A percentile compares a stretch with the other conserved stretches of the same genome.
Evolutionary conservation across 805 yeast genomes (phyloP).

Genomic region (Candida ipomoeae): DNA sequence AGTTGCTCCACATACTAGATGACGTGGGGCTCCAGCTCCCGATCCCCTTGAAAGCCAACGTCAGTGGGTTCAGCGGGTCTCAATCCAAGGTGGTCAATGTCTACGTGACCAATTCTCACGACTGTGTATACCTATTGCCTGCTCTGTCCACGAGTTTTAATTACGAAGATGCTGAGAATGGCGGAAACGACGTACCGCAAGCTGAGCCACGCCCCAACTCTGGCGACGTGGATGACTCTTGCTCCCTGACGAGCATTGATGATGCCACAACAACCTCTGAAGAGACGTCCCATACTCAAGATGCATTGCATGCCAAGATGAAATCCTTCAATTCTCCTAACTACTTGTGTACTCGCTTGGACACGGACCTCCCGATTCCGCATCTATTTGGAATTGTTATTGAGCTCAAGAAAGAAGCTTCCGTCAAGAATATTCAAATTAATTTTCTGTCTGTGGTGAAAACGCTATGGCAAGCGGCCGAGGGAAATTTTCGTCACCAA

Average conservation of each 20-base stretch:
- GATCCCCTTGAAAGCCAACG: constrained; percentile 30
- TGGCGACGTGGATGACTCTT: neutral
- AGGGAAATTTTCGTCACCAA: constrained; percentile 43
- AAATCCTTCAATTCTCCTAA: constrained; percentile 30
- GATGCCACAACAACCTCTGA: neutral
- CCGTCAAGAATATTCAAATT: constrained; percentile 34
- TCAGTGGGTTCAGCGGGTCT: constrained; percentile 21
- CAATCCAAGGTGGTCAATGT: constrained; percentile 27
- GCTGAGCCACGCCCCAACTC: neutral
- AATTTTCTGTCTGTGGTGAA: constrained; percentile 42
- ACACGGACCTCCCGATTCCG: constrained; percentile 41
- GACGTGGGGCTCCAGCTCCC: constrained; percentile 41
- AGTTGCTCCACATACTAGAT: constrained; percentile 24
- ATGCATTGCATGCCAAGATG: constrained; percentile 17
- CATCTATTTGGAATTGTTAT: constrained; percentile 52
- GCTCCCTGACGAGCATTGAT: neutral
- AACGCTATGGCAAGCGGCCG: constrained; percentile 52
- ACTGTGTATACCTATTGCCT: constrained; percentile 38
- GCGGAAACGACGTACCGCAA: constrained; percentile 23
- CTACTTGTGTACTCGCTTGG: constrained; percentile 34
- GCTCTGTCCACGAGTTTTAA: constrained; percentile 38
- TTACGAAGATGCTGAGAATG: constrained; percentile 42
- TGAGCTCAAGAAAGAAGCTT: constrained; percentile 39
- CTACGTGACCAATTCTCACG: constrained; percentile 37
- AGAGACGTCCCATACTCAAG: constrained; percentile 8